These are phyloP conservation scores for Lactifluus volemus DNA, from an alignment of 768 basidiomycete genomes.

Conservation along the genomic window DNA sequence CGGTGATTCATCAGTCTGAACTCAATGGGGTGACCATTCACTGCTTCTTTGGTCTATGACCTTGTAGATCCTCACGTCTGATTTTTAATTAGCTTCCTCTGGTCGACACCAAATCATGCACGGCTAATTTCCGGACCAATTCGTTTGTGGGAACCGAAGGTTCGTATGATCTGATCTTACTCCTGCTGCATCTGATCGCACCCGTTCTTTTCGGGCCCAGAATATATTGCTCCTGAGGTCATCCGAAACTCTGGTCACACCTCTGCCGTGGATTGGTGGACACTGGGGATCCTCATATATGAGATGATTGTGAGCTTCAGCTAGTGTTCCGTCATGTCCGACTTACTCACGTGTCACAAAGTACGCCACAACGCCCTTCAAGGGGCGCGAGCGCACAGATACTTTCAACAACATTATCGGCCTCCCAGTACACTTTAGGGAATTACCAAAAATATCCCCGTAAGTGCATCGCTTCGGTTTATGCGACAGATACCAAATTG, in stretches of 20 bases:
- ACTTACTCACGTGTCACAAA: conserved; percentile 27
- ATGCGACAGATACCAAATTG: not conserved
- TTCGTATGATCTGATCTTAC: conserved; percentile 25
- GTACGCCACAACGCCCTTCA: conserved; percentile 99
- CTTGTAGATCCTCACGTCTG: conserved; percentile 10
- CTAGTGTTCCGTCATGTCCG: not conserved
- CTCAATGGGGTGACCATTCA: conserved; percentile 70
- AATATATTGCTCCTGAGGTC: conserved; percentile 99
- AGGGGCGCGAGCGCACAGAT: conserved; percentile 87
- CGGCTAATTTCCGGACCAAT: conserved; percentile 95
- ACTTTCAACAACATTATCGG: conserved; percentile 95
- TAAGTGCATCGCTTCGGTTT: conserved; percentile 6
- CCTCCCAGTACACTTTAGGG: conserved; percentile 79
- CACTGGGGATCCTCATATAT: conserved; percentile 94
- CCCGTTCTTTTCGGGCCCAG: conserved; percentile 34
- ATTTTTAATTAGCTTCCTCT: conserved; percentile 58
- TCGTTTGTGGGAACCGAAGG: conserved; percentile 99
- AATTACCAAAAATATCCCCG: conserved; percentile 63
- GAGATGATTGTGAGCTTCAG: conserved; percentile 88
- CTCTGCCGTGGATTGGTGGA: conserved; percentile 99
- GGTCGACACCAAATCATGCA: conserved; percentile 95
- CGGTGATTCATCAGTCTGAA: conserved; percentile 76
- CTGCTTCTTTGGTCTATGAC: not conserved
- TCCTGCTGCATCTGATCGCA: conserved; percentile 8
- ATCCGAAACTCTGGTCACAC: conserved; percentile 96